phyloP scores from a whole-genome alignment of 108 stramenopile genomes.

The Thalassiosira profunda region DNA sequence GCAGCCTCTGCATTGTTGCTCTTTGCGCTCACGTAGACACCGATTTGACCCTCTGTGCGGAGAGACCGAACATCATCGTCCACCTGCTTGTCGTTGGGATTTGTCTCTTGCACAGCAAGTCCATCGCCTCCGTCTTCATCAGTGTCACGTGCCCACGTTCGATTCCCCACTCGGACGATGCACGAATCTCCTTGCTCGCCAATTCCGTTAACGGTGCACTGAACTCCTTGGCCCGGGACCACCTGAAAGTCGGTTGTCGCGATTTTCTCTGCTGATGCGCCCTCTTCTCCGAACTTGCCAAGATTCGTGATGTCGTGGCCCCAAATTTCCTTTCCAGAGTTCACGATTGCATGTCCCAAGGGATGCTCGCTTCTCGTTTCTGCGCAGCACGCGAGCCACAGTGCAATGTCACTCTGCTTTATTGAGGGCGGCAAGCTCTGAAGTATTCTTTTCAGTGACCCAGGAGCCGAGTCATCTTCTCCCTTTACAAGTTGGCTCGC shows the following conservation, averaged over 20 bases:
- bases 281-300: neutral
- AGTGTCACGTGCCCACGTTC: conserved; percentile 31
- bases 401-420: conserved; percentile 33
- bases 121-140: conserved; percentile 10
- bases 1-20: conserved; percentile 16
- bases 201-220: conserved; percentile 51
- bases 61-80: conserved; percentile 50
- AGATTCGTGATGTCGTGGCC: conserved; percentile 41
- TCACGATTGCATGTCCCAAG: conserved; percentile 80
- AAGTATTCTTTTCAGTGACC: conserved; percentile 40
- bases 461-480: neutral
- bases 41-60: conserved; percentile 56
- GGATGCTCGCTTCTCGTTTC: conserved; percentile 89
- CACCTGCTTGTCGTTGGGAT: conserved; percentile 12
- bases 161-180: conserved; percentile 62
- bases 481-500: conserved; percentile 2
- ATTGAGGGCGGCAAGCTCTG: conserved; percentile 41
- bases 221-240: conserved; percentile 69
- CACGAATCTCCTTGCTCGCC: conserved; percentile 17
- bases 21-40: conserved; percentile 63
- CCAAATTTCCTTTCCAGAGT: conserved; percentile 59
- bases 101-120: neutral
- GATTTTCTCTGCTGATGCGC: neutral
- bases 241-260: conserved; percentile 51
- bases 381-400: conserved; percentile 83